Evolutionary conservation across 495 filamentous ascomycete genomes (phyloP), one percentile per base, ranked within the genome.

Genomic region (Hyaloscypha finlandica): DNA sequence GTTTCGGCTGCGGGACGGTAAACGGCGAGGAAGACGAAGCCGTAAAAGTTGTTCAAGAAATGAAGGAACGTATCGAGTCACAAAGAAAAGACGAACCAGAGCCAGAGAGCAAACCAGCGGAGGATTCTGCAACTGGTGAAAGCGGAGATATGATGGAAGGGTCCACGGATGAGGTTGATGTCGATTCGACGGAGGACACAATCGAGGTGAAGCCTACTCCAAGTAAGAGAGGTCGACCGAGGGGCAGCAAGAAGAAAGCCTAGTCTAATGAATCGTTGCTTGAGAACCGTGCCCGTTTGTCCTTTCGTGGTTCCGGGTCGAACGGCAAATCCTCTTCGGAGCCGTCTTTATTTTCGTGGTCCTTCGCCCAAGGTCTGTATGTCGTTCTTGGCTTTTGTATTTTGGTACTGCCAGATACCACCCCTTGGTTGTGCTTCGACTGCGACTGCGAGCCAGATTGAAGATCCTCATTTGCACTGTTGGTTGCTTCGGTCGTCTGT

Each of bases 1-100:
- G 95, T 79, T 89, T 88, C 66, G 88, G 86, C 53, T 99, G 95
- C 72, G 88, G 90, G 1, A 81, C 86, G n/a, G 85, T 84, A 83
- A 99, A 99, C 75, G 94, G 94, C 2, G 84, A 88, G 70, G 90
- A 92, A 68, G 83, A 88, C 64, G 90, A 92, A 70, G 86, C 85
- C 1, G 88, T 83, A 63, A 86, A 89, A 76, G 87, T 79, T 22
- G 74, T 85, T 8, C 77, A 79, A 52, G 81, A 86, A 66, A 81
- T 84, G 8, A 73, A 75, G 53, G 66, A 73, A 62, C 42, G 39
- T 9, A 73, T 73, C 25, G 51, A 71, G 8, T 52, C 33, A 9
- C 59, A 68, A 19, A 51, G 16, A 1, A 19, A 56, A 19, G 35
- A 63, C 16, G 53, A 61, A 8, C 55, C 39, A 58, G 56, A 66